phyloP scores from a whole-genome alignment of 768 basidiomycete genomes.

The Roridomyces roridus region DNA sequence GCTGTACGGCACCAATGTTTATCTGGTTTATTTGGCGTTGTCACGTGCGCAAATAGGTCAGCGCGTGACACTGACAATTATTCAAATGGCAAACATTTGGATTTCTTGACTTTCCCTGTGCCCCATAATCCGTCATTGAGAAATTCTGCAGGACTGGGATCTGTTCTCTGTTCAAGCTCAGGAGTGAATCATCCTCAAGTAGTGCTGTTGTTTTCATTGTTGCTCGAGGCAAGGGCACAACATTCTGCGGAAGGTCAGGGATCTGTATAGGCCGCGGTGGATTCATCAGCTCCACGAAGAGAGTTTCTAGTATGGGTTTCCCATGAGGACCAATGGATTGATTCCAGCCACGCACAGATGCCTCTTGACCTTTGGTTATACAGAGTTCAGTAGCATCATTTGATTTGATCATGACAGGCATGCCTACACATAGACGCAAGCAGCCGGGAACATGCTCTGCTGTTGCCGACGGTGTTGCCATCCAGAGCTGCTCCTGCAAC shows the following conservation, averaged over 20 bases:
- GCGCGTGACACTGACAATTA: too few species aligned
- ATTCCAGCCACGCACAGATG: conserved; percentile 31
- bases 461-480: conserved; percentile 27
- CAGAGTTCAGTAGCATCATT: conserved; percentile 23
- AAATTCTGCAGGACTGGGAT: neutral
- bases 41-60: too few species aligned
- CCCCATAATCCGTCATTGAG: neutral
- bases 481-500: conserved; percentile 29
- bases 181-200: neutral
- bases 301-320: neutral
- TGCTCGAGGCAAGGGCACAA: conserved; percentile 30
- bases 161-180: neutral
- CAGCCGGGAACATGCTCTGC: conserved; percentile 33
- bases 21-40: too few species aligned
- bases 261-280: conserved; percentile 31
- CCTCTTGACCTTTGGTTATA: conserved; percentile 43
- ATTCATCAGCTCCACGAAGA: conserved; percentile 30
- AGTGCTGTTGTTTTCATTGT: neutral
- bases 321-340: neutral
- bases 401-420: conserved; percentile 28
- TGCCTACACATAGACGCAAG: conserved; percentile 35
- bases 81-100: conserved; percentile 20
- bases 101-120: conserved; percentile 2
- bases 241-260: conserved; percentile 35
- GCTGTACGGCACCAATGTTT: too few species aligned